Evolutionary conservation across 1,284 basidiomycete species (phyloP).

Genomic region (Chiua sp.): DNA sequence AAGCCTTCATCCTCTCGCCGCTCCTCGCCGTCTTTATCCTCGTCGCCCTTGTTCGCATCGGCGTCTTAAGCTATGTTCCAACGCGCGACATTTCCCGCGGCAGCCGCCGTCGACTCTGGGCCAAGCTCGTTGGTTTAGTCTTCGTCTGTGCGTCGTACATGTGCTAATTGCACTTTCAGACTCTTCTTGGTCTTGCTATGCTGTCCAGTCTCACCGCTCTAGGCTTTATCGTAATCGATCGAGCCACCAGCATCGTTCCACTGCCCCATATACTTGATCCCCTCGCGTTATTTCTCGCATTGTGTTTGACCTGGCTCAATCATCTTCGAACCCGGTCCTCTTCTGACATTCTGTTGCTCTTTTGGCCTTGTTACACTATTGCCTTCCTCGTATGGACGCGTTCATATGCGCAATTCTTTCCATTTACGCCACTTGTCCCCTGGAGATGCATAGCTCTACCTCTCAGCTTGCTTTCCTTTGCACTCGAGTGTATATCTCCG

Average conservation of each 20-base stretch:
- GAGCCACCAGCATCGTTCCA: constrained; percentile 44
- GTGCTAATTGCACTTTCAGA: constrained; percentile 38
- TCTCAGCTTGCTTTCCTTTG: constrained; percentile 64
- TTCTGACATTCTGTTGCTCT: constrained; percentile 80
- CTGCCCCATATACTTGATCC: constrained; percentile 66
- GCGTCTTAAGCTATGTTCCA: constrained; percentile 34
- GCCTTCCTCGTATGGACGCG: constrained; percentile 65
- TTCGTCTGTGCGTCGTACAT: not conserved
- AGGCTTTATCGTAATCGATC: constrained; percentile 42
- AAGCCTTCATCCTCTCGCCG: constrained; percentile 64
- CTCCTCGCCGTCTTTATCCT: constrained; percentile 57
- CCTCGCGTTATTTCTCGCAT: constrained; percentile 51
- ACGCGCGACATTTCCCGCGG: constrained; percentile 38
- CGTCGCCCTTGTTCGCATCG: constrained; percentile 44
- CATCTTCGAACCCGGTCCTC: constrained; percentile 82
- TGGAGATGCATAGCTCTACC: constrained; percentile 54
- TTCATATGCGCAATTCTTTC: constrained; percentile 44
- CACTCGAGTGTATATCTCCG: constrained; percentile 75
- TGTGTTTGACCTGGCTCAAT: constrained; percentile 65
- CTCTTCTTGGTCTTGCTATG: constrained; percentile 49
- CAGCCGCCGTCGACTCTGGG: constrained; percentile 56
- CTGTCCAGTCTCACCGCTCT: constrained; percentile 47
- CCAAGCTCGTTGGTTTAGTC: constrained; percentile 59
- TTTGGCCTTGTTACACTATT: constrained; percentile 79
- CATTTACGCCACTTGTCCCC: constrained; percentile 43